Evolutionary conservation across 164 flowering plant genomes (phyloP).

Genomic region (Stephania japonica): DNA sequence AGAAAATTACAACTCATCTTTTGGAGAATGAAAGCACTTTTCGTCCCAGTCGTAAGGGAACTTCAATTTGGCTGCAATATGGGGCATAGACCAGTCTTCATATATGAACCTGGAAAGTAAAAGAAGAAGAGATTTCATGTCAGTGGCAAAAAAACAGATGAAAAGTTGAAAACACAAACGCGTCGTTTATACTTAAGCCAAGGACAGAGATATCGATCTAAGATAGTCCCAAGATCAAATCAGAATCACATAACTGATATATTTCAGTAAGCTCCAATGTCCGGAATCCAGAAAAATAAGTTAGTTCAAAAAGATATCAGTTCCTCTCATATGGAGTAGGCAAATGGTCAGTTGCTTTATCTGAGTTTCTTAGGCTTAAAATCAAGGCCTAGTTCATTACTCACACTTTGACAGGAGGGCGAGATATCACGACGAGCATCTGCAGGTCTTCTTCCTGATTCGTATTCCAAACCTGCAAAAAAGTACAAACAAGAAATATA

Average conservation of each 20-base stretch:
- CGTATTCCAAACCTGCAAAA: conserved; percentile 70
- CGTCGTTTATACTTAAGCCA: not conserved
- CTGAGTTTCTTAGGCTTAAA: not conserved
- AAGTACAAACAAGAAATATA: conserved; percentile 2
- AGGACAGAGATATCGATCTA: not conserved
- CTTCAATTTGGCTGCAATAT: conserved; percentile 74
- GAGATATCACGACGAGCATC: conserved; percentile 71
- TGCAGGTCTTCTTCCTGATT: conserved; percentile 73
- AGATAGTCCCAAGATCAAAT: no score
- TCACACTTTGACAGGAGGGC: conserved; percentile 92
- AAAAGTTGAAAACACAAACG: no score
- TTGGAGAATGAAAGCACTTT: conserved; percentile 45
- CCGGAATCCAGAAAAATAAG: not conserved
- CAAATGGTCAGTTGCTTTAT: not conserved
- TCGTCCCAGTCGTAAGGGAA: conserved; percentile 93
- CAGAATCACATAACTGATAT: no score
- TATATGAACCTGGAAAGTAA: conserved; percentile 61
- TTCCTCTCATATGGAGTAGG: not conserved
- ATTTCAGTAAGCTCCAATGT: not conserved
- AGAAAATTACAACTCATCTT: conserved; percentile 62
- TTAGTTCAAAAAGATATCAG: not conserved
- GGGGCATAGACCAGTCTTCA: conserved; percentile 87
- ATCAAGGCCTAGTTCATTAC: conserved; percentile 17
- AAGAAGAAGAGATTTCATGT: not conserved
- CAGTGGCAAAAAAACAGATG: not conserved